Percentiles rank a stretch among this genome's conserved stretches.
Conservation (phyloP, 2,329 filamentous ascomycete genomes). For the Fusarium secorum region DNA sequence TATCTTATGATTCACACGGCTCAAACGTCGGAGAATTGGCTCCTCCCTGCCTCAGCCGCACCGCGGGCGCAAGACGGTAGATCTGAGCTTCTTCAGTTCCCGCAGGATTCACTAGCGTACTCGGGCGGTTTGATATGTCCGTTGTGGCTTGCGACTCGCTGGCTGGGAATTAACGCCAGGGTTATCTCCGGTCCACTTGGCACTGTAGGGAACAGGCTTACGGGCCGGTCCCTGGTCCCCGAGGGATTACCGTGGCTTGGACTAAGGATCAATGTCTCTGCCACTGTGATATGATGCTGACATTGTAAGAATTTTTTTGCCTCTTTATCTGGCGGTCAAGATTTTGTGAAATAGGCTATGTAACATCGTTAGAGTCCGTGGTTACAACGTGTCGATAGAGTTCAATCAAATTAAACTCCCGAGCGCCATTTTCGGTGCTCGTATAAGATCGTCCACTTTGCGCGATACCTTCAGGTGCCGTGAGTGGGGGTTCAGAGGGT, state of each 20-base stretch:
- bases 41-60: not conserved
- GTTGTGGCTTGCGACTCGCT: not conserved
- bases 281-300: not conserved
- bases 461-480: not conserved
- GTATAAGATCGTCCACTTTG: not conserved
- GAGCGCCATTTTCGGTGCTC: not conserved
- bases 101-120: not conserved
- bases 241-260: not conserved
- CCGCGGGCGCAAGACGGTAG: not conserved
- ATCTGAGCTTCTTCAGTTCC: not conserved
- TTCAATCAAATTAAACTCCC: not conserved
- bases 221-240: slow-evolving; percentile 8
- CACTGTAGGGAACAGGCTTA: not conserved
- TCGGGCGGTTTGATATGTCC: not conserved
- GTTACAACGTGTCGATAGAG: not conserved
- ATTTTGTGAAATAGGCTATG: not conserved
- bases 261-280: not conserved
- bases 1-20: not conserved
- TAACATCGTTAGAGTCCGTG: not conserved
- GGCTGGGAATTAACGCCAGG: not conserved
- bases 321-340: not conserved
- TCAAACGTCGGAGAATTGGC: not conserved
- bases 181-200: not conserved
- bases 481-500: not conserved
- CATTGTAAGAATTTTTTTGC: not conserved